These are phyloP conservation scores for Wakefieldia striispora DNA, from an alignment of 768 basidiomycete genomes.

Conservation along the genomic window DNA sequence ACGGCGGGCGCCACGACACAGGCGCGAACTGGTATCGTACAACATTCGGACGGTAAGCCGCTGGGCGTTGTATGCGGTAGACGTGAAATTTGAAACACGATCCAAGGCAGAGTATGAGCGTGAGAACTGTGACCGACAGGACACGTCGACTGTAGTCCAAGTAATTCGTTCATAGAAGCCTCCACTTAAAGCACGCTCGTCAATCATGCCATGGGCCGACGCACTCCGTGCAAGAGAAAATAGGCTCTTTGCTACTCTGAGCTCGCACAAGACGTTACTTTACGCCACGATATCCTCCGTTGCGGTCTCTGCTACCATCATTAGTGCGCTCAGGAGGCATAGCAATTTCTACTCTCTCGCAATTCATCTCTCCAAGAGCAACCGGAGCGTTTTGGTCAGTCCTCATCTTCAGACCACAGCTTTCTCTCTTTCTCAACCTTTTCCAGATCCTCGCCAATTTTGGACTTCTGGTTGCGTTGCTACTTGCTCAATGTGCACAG, in stretches of 20 bases:
- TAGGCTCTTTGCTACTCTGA: conserved; percentile 47
- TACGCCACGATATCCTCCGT: conserved; percentile 68
- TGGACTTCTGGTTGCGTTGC: conserved; percentile 70
- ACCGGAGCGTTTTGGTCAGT: conserved; percentile 85
- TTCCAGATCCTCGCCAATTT: conserved; percentile 88
- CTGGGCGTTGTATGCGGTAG: too few relatives aligned
- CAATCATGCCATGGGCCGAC: conserved; percentile 49
- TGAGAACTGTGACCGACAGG: conserved; percentile 15
- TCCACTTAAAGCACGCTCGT: background rate
- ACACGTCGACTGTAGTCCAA: conserved; percentile 4
- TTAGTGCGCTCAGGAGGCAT: conserved; percentile 77
- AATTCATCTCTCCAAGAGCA: conserved; percentile 90
- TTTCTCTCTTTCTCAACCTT: conserved; percentile 1
- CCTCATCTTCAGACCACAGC: background rate
- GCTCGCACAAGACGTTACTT: conserved; percentile 62
- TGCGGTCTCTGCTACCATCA: conserved; percentile 69
- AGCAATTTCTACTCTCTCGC: conserved; percentile 94
- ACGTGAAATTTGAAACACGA: too few relatives aligned
- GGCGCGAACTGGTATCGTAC: too few relatives aligned
- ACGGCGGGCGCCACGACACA: too few relatives aligned
- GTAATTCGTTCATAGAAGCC: too few relatives aligned
- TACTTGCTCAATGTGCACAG: conserved; percentile 77
- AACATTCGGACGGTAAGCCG: too few relatives aligned
- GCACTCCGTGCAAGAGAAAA: conserved; percentile 51
- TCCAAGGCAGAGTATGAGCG: background rate